A percentile compares a stretch with the other conserved stretches of the same genome.
Evolutionary conservation across 805 yeast species (phyloP).

Genomic region (Myxozyma udenii): DNA sequence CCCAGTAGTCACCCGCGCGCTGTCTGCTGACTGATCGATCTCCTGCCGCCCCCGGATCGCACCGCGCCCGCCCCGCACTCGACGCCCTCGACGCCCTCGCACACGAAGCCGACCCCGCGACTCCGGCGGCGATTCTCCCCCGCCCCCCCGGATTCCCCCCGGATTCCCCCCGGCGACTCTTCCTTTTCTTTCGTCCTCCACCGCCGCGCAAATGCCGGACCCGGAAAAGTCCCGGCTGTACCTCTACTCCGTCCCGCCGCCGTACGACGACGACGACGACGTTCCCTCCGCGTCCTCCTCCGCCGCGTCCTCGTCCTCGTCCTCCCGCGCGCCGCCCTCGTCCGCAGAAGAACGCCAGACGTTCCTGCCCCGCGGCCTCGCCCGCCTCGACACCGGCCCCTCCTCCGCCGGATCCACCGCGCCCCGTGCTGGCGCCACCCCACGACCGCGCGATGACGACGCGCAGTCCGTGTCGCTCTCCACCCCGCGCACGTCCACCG

Average conservation of each 20-base stretch:
- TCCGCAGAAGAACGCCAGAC: slow-evolving; percentile 23
- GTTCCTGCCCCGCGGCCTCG: slow-evolving; percentile 16
- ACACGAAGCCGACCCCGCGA: too few species aligned
- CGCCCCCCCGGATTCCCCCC: too few species aligned
- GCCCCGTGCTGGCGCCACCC: neutral
- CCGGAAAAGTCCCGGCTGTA: slow-evolving; percentile 23
- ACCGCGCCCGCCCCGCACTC: too few species aligned
- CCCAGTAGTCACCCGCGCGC: too few species aligned
- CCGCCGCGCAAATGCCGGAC: too few species aligned
- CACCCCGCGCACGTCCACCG: slow-evolving; percentile 25
- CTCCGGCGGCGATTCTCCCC: too few species aligned
- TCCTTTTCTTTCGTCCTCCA: too few species aligned
- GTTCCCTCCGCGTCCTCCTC: slow-evolving; percentile 14
- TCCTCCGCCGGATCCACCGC: slow-evolving; percentile 1
- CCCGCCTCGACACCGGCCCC: slow-evolving; percentile 8
- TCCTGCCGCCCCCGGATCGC: too few species aligned
- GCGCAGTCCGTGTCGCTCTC: slow-evolving; percentile 12
- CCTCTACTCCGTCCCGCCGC: slow-evolving; percentile 29
- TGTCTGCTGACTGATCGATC: too few species aligned
- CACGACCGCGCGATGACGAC: neutral
- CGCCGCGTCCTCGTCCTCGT: slow-evolving; percentile 7
- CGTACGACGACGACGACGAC: slow-evolving; percentile 25
- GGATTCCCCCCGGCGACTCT: too few species aligned
- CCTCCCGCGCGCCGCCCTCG: slow-evolving; percentile 9
- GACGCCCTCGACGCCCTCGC: too few species aligned